These are phyloP conservation scores for Zymoseptoria brevis DNA, from an alignment of 2,329 filamentous ascomycete genomes.

Conservation along the genomic window DNA sequence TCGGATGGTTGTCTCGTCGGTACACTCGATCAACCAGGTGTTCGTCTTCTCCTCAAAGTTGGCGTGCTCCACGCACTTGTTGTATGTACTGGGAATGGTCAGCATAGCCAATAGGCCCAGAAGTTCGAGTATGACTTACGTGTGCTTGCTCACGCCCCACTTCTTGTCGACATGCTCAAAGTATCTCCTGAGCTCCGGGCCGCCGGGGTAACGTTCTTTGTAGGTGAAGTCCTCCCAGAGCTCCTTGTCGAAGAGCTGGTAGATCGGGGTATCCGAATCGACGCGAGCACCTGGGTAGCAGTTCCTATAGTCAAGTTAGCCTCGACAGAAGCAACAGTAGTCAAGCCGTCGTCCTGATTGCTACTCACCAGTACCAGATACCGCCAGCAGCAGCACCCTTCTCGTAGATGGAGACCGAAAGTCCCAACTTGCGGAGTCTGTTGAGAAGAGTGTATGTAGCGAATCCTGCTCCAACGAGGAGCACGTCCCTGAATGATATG, in stretches of 20 bases:
- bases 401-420: slow-evolving; percentile 30
- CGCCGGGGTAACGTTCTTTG: slow-evolving; percentile 22
- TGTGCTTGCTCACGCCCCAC: slow-evolving; percentile 48
- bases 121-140: slow-evolving; percentile 5
- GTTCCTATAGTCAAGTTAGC: slow-evolving; percentile 10
- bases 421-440: slow-evolving; percentile 28
- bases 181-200: slow-evolving; percentile 48
- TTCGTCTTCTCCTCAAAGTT: slow-evolving; percentile 44
- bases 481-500: not conserved
- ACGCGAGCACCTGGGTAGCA: slow-evolving; percentile 37
- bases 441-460: slow-evolving; percentile 19
- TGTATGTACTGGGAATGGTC: slow-evolving; percentile 35
- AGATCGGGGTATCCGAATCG: slow-evolving; percentile 33
- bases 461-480: slow-evolving; percentile 18
- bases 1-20: slow-evolving; percentile 44
- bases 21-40: slow-evolving; percentile 45
- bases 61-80: slow-evolving; percentile 47
- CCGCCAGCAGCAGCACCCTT: slow-evolving; percentile 30
- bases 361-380: slow-evolving; percentile 25
- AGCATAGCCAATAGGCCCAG: not conserved
- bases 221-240: slow-evolving; percentile 48
- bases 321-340: not conserved
- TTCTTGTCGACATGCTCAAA: slow-evolving; percentile 54
- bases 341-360: slow-evolving; percentile 13
- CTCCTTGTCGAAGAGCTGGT: slow-evolving; percentile 24